Evolutionary conservation across 345 rosid genomes (phyloP).

Genomic region (Populus euphratica): DNA sequence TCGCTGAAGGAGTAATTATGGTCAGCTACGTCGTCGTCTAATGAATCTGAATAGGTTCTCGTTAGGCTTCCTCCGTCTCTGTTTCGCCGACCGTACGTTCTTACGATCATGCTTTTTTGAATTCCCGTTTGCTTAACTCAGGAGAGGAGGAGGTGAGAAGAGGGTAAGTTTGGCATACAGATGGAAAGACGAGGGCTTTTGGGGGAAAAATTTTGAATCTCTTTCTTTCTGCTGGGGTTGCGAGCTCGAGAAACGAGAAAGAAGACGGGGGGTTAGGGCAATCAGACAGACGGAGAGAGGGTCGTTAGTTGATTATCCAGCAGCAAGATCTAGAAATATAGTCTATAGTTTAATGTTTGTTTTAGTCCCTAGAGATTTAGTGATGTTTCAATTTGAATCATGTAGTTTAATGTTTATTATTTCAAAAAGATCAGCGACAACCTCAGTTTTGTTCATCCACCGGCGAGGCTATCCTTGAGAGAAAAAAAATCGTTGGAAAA

Average conservation of each 20-base stretch:
- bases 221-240: not conserved
- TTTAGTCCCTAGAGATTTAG: no score
- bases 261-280: not conserved
- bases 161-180: not conserved
- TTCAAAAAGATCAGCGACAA: no score
- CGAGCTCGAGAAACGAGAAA: not conserved
- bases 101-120: constrained; percentile 57
- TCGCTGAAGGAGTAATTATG: constrained; percentile 20
- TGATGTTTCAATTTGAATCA: no score
- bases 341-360: no score
- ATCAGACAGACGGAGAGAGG: not conserved
- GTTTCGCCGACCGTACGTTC: constrained; percentile 93
- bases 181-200: constrained; percentile 2
- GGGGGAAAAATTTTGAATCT: not conserved
- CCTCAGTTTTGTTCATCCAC: no score
- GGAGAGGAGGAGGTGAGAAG: not conserved
- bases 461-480: no score
- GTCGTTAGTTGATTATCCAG: not conserved
- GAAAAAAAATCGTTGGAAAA: no score
- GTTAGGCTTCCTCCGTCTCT: constrained; percentile 31
- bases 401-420: no score
- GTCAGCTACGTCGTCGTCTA: constrained; percentile 44
- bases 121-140: not conserved
- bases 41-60: constrained; percentile 45
- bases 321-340: no score